Conservation (phyloP, 78 protist genomes). For the Dictyostelium discoideum region dicty_2.7 NC_007088.5:4812001-4812500, state of each 20-base stretch:
- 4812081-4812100: conserved; percentile 55
- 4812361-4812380: background rate
- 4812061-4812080: conserved; percentile 57
- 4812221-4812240: conserved; percentile 43
- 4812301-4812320: no score
- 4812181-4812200: conserved; percentile 74
- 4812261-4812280: background rate
- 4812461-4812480: background rate
- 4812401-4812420: background rate
- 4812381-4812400: background rate
- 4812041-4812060: conserved; percentile 26
- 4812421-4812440: background rate
- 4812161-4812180: conserved; percentile 74
- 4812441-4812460: background rate
- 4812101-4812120: conserved; percentile 30
- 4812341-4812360: conserved; percentile 26
- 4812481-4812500: background rate
- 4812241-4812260: background rate
- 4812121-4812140: background rate
- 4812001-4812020: conserved; percentile 67
- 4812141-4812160: conserved; percentile 32
- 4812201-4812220: conserved; percentile 73
- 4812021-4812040: conserved; percentile 20
- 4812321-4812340: no score
- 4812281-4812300: no score